Base-by-base conservation (phyloP, 2,329 filamentous ascomycete genomes). In the Fusarium annulatum region DNA sequence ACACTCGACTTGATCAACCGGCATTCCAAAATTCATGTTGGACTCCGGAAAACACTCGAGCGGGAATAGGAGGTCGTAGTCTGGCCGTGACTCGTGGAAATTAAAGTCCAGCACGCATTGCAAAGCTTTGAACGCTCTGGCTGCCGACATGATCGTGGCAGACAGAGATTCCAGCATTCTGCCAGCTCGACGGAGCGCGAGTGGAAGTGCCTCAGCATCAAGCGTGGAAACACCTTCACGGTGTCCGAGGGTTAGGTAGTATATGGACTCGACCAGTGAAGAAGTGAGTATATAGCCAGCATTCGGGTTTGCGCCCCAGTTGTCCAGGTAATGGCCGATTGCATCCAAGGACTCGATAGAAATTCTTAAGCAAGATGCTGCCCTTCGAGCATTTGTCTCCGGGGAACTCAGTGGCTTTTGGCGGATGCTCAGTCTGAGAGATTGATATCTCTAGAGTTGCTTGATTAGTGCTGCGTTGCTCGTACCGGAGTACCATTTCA, bases 231-330 rank as follows among this genome's bases (percentile, higher is more conserved):
- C 28, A 7, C 45, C 26, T 9, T 30, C 45, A 1, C 45, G 45
- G 19, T 48, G 19, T 15, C 28, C 45, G 9, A 48, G 28, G 12
- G 45, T 48, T 15, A 48, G 14, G 14, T 48, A 48, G 19, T 48
- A 48, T 48, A 48, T 48, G 12, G 45, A 48, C 45, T 48, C 45
- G 45, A 48, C 45, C 45, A 48, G 45, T n/a, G 45, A 48, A 21
- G 45, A 15, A 16, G 45, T 30, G 2, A 48, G 19, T 30, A 48
- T 30, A 4, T 48, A 48, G 12, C 45, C 45, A 7, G 26, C 16
- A 30, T 30, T n/a, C 14, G 45, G 45, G 45, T 48, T 48, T 16
- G 45, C 45, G 19, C 45, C 45, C 45, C 45, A 48, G 18, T 5
- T 48, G 26, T 48, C 26, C 1, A 48, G 45, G 19, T 48, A 48